A percentile compares a stretch with the other conserved stretches of the same genome.
phyloP scores from a whole-genome alignment of 139 green algal genomes.

The Chlorella sp. region DNA sequence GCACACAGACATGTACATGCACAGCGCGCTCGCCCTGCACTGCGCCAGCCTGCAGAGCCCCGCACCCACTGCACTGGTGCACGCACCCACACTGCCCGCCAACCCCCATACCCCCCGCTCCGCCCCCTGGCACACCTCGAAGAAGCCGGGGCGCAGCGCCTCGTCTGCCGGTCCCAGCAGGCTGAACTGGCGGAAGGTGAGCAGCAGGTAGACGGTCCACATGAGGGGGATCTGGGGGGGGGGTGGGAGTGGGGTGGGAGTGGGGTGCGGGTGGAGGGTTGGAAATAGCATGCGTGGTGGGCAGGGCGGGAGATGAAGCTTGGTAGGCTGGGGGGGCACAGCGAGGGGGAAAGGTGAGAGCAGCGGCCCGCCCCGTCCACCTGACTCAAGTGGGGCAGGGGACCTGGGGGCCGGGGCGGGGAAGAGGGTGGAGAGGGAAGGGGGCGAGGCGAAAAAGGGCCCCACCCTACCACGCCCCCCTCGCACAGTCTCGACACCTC shows the following conservation, averaged over 20 bases:
- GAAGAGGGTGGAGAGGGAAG: too few species aligned
- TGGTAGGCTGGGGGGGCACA: too few species aligned
- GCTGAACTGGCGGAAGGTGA: slow-evolving; percentile 73
- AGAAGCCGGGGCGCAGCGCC: slow-evolving; percentile 33
- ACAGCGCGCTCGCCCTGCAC: too few species aligned
- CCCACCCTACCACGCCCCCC: too few species aligned
- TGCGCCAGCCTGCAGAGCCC: not conserved
- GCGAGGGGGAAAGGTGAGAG: too few species aligned
- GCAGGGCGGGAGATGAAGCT: too few species aligned
- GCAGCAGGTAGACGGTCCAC: slow-evolving; percentile 74
- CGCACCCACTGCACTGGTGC: not conserved
- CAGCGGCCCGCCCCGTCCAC: too few species aligned
- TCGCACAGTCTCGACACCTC: too few species aligned
- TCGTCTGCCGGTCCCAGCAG: slow-evolving; percentile 30
- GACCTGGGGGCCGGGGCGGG: too few species aligned
- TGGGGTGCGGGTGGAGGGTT: not conserved
- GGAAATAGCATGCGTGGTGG: not conserved
- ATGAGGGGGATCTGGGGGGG: slow-evolving; percentile 72
- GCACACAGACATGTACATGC: too few species aligned
- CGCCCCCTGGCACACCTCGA: slow-evolving; percentile 8
- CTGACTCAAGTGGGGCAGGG: too few species aligned
- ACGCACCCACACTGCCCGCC: not conserved
- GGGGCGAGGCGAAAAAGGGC: too few species aligned
- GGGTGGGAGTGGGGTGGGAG: not conserved
- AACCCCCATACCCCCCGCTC: not conserved